Base-by-base conservation (phyloP, 306 rosid genomes). In the Fragaria ananassa region DNA sequence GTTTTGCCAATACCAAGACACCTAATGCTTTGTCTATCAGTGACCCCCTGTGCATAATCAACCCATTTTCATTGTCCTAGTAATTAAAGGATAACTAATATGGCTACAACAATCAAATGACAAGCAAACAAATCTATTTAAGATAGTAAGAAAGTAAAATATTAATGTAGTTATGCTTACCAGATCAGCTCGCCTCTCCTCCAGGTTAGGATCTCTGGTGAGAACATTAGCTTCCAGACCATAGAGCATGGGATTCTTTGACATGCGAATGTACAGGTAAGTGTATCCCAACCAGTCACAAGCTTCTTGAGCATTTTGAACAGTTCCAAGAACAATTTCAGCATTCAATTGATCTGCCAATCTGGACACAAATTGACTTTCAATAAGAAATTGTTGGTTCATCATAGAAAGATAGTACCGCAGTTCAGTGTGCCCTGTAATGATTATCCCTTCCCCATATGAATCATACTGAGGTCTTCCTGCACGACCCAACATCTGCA, bases 401-500 rank as follows among this genome's bases (percentile, higher is more conserved):
- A 95, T 95, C 21, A 92, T 85, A 53, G 98, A 95, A 37, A 95
- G 96, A 78, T 92, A 95, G 85, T 95, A 95, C 41, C 88, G 98
- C 74, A 95, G 85, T 87, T 95, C 97, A 70, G 87, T 89, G 68
- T 95, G 96, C 46, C 95, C 90, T n/a, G 97, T 90, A 80, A 92
- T 86, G 82, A 95, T 92, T 76, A 95, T 90, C 73, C 98, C 98
- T 86, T 89, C 96, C 6, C 97, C 97, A 76, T 88, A 84, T 1
- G 96, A 81, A 86, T 95, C 98, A 69, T 56, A 90, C 35, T 92
- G 97, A 39, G 98, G 98, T 85, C 97, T 95, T 74, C 98, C 98
- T 10, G 98, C 98, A 74, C 98, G 96, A 81, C 97, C 98, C 76
- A 91, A 78, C 97, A 94, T 94, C 87, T 91, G 98, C 98, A 91